phyloP scores from a whole-genome alignment of 768 basidiomycete genomes.

The Saitozyma podzolica region DNA sequence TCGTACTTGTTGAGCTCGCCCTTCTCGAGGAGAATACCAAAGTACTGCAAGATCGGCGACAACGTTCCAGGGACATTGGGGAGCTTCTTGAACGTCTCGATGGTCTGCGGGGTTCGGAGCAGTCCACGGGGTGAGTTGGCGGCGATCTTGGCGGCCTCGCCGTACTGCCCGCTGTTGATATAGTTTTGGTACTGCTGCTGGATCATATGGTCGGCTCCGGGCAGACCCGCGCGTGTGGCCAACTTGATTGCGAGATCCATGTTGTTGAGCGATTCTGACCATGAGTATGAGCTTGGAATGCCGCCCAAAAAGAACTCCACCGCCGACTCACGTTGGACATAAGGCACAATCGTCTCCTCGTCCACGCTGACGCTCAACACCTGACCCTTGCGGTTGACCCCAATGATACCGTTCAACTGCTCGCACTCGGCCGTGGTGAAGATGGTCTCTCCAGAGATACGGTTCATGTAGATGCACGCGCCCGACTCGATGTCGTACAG shows the following conservation, averaged over 20 bases:
- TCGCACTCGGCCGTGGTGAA: conserved; percentile 98
- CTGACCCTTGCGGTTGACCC: conserved; percentile 99
- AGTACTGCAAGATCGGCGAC: conserved; percentile 96
- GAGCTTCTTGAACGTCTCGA: conserved; percentile 95
- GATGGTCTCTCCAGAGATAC: conserved; percentile 98
- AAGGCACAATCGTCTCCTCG: conserved; percentile 92
- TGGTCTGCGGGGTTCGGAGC: conserved; percentile 87
- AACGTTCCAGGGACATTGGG: conserved; percentile 86
- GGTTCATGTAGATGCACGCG: conserved; percentile 99
- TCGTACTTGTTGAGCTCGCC: conserved; percentile 96
- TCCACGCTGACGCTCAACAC: conserved; percentile 95
- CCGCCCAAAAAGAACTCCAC: neutral
- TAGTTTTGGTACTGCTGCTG: conserved; percentile 89
- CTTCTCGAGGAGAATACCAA: conserved; percentile 96
- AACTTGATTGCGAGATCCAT: conserved; percentile 97
- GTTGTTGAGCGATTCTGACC: conserved; percentile 75
- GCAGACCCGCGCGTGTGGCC: conserved; percentile 90
- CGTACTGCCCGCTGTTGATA: conserved; percentile 82
- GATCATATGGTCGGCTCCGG: conserved; percentile 96
- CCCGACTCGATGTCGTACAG: conserved; percentile 97
- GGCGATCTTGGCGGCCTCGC: conserved; percentile 94
- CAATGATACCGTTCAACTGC: conserved; percentile 89
- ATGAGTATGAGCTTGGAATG: neutral
- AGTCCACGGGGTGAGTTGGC: conserved; percentile 96
- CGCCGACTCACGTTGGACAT: conserved; percentile 67